A percentile compares a stretch with the other conserved stretches of the same genome.
Conservation (phyloP, 2,329 filamentous ascomycete species). For the Biscogniauxia marginata region DNA sequence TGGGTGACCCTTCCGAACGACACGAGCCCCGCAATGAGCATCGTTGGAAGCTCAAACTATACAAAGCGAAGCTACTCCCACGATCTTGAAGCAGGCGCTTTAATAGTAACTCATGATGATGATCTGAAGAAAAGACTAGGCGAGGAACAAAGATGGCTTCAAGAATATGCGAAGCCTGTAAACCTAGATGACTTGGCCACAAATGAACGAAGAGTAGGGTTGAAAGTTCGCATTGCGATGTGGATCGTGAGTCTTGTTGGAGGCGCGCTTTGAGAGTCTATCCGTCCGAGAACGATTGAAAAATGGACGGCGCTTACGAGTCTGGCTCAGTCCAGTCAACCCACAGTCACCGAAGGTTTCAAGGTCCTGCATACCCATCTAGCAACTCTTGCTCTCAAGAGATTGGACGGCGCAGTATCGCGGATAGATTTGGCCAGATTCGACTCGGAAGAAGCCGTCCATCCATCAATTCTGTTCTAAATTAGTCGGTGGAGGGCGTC, state of each 20-base stretch:
- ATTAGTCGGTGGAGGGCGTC: conserved; percentile 9
- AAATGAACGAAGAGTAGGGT: conserved; percentile 77
- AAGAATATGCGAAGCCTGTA: conserved; percentile 68
- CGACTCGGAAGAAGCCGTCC: neutral
- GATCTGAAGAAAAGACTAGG: conserved; percentile 70
- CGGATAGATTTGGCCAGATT: neutral
- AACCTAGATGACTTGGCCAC: conserved; percentile 76
- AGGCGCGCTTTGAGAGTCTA: conserved; percentile 66
- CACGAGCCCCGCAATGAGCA: conserved; percentile 68
- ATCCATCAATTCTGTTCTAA: neutral
- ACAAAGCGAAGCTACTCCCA: conserved; percentile 90
- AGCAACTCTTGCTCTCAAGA: neutral
- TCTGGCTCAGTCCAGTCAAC: conserved; percentile 2
- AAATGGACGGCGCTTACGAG: neutral
- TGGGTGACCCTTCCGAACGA: conserved; percentile 77
- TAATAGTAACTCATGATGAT: conserved; percentile 79
- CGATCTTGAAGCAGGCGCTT: conserved; percentile 84
- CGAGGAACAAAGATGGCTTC: conserved; percentile 77
- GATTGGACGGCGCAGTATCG: neutral
- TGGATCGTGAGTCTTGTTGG: conserved; percentile 87
- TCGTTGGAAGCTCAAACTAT: conserved; percentile 93
- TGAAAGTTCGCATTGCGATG: conserved; percentile 87
- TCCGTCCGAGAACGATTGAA: neutral
- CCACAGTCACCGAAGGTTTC: neutral
- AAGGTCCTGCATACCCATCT: neutral